These are phyloP conservation scores for Alternaria sp. DNA, from an alignment of 2,329 filamentous ascomycete species.

Conservation along the genomic window DNA sequence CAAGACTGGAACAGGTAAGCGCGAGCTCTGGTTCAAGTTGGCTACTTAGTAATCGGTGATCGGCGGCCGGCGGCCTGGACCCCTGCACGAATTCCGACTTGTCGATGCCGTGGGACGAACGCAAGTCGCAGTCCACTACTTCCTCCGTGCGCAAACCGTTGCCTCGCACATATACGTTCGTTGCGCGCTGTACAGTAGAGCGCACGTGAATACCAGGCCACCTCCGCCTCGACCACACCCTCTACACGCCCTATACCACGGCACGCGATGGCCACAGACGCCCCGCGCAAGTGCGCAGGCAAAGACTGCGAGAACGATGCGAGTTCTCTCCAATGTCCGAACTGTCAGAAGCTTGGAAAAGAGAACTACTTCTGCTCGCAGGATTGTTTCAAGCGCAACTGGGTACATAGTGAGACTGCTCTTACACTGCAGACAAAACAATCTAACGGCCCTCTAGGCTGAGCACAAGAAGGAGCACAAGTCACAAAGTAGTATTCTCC, in stretches of 20 bases:
- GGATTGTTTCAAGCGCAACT: slow-evolving; percentile 98
- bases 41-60: slow-evolving; percentile 30
- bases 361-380: slow-evolving; percentile 98
- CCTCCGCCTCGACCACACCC: not conserved
- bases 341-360: slow-evolving; percentile 86
- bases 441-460: slow-evolving; percentile 59
- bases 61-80: slow-evolving; percentile 22
- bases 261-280: slow-evolving; percentile 43
- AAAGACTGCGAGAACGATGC: slow-evolving; percentile 87
- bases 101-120: slow-evolving; percentile 18
- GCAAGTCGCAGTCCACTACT: slow-evolving; percentile 10
- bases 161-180: not conserved
- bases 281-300: slow-evolving; percentile 76
- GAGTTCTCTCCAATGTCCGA: slow-evolving; percentile 87
- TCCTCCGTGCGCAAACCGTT: slow-evolving; percentile 27
- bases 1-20: slow-evolving; percentile 24
- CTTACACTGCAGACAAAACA: slow-evolving; percentile 11
- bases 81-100: slow-evolving; percentile 20
- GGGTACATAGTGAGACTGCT: slow-evolving; percentile 67
- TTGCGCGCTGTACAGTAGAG: not conserved
- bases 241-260: not conserved
- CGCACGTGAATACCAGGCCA: not conserved
- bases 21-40: slow-evolving; percentile 4
- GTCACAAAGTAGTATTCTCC: slow-evolving; percentile 75
- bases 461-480: slow-evolving; percentile 88